A percentile compares a stretch with the other conserved stretches of the same genome.
These are phyloP conservation scores for Globisporangium cederbergense DNA, from an alignment of 352 stramenopile genomes.

Conservation along the genomic window DNA sequence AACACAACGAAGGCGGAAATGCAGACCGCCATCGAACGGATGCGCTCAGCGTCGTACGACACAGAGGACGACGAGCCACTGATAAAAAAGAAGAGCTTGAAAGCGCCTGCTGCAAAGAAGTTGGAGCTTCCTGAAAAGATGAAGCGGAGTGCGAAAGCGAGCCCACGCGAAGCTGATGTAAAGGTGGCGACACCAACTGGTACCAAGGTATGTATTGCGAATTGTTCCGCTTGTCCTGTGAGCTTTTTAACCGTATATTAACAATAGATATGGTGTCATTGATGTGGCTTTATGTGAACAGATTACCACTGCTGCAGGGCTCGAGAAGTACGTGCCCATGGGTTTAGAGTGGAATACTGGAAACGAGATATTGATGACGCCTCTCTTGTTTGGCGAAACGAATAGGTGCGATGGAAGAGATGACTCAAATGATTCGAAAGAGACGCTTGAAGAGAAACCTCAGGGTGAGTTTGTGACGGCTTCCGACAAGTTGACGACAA, in stretches of 20 bases:
- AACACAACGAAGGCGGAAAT: conserved; percentile 64
- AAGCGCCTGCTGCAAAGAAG: background rate
- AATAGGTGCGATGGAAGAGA: background rate
- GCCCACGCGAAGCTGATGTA: background rate
- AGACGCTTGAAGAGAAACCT: background rate
- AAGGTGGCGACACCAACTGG: background rate
- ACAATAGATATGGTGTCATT: background rate
- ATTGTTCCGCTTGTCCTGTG: background rate
- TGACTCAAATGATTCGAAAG: background rate
- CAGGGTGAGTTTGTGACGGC: background rate
- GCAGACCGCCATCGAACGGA: background rate
- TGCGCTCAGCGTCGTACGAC: background rate
- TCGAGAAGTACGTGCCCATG: background rate
- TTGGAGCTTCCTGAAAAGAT: conserved; percentile 1
- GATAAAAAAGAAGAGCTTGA: conserved; percentile 4
- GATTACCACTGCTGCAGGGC: background rate
- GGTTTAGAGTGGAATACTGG: background rate
- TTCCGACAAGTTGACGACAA: background rate
- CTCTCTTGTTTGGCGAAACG: background rate
- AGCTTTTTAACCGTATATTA: too few species aligned
- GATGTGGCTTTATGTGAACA: background rate
- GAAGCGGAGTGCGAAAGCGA: background rate
- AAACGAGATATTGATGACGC: background rate
- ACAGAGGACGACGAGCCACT: background rate
- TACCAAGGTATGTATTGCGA: background rate